Evolutionary conservation across 108 stramenopile species (phyloP).

Genomic region (Heterococcus sp.): DNA sequence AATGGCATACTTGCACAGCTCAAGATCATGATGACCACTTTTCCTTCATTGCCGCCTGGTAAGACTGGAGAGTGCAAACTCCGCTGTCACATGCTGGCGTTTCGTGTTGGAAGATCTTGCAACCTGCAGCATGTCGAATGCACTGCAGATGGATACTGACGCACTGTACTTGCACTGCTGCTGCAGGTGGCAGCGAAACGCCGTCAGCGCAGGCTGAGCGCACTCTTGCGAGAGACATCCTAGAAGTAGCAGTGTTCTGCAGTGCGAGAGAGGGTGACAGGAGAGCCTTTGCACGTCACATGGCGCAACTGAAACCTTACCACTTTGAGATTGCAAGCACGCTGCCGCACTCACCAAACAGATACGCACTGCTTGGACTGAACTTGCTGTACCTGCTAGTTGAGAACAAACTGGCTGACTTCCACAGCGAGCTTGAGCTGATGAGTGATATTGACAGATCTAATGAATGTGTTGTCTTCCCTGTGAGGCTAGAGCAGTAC

Average conservation of each 20-base stretch:
- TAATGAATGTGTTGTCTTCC: constrained; percentile 43
- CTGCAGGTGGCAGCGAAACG: constrained; percentile 9
- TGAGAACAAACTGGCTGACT: constrained; percentile 57
- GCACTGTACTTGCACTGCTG: too few species aligned
- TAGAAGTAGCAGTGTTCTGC: constrained; percentile 35
- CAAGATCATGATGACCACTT: too few species aligned
- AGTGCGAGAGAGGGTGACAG: constrained; percentile 35
- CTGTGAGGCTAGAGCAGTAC: constrained; percentile 51
- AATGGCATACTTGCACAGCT: too few species aligned
- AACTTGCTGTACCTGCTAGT: constrained; percentile 55
- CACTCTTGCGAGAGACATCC: constrained; percentile 30
- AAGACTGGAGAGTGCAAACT: too few species aligned
- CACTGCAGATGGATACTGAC: too few species aligned
- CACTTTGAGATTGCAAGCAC: constrained; percentile 25
- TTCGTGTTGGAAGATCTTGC: too few species aligned
- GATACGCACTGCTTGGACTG: constrained; percentile 43
- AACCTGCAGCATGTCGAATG: too few species aligned
- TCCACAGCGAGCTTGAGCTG: constrained; percentile 59
- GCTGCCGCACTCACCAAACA: constrained; percentile 36
- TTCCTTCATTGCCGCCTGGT: too few species aligned
- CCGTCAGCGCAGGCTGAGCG: constrained; percentile 22
- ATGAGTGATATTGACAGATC: constrained; percentile 40
- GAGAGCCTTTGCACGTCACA: constrained; percentile 33
- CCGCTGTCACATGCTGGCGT: too few species aligned
- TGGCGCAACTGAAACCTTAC: constrained; percentile 50